Evolutionary conservation across 257 asterid genomes (phyloP).

Genomic region (Rauvolfia tetraphylla): DNA sequence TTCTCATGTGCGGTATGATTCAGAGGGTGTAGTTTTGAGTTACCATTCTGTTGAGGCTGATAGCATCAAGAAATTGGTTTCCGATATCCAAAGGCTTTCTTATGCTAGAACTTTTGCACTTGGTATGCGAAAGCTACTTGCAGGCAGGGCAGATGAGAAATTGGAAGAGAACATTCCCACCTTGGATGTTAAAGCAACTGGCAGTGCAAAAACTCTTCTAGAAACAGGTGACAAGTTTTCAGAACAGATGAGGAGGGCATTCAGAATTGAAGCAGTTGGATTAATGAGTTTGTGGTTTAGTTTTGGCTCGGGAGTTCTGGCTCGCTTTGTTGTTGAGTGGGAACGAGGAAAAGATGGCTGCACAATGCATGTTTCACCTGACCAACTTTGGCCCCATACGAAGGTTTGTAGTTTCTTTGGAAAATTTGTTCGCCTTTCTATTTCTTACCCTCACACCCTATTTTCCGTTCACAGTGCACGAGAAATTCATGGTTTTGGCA

Average conservation of each 20-base stretch:
- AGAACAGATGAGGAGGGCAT: slow-evolving; percentile 83
- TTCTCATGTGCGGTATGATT: slow-evolving; percentile 89
- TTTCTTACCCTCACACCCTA: not conserved
- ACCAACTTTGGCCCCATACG: slow-evolving; percentile 98
- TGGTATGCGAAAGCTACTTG: slow-evolving; percentile 86
- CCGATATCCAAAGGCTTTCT: slow-evolving; percentile 90
- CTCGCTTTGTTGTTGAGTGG: slow-evolving; percentile 99
- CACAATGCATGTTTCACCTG: slow-evolving; percentile 98
- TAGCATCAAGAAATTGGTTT: slow-evolving; percentile 78
- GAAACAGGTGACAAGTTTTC: slow-evolving; percentile 68
- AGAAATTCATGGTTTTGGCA: not conserved
- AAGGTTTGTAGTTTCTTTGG: slow-evolving; percentile 51
- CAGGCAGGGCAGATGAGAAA: slow-evolving; percentile 81
- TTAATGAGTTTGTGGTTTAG: slow-evolving; percentile 97
- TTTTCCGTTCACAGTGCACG: not conserved
- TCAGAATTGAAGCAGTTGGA: slow-evolving; percentile 97
- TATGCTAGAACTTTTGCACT: slow-evolving; percentile 87
- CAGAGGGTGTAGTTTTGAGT: slow-evolving; percentile 94
- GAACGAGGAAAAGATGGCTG: slow-evolving; percentile 96
- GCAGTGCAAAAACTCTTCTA: slow-evolving; percentile 44
- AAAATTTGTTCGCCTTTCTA: not conserved
- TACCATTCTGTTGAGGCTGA: slow-evolving; percentile 90
- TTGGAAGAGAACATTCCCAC: slow-evolving; percentile 48
- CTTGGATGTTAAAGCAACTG: slow-evolving; percentile 51
- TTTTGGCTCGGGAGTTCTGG: slow-evolving; percentile 89